Base-by-base conservation (phyloP, 371 early-diverging fungal species). In the Rhizomucor pusillus region DNA sequence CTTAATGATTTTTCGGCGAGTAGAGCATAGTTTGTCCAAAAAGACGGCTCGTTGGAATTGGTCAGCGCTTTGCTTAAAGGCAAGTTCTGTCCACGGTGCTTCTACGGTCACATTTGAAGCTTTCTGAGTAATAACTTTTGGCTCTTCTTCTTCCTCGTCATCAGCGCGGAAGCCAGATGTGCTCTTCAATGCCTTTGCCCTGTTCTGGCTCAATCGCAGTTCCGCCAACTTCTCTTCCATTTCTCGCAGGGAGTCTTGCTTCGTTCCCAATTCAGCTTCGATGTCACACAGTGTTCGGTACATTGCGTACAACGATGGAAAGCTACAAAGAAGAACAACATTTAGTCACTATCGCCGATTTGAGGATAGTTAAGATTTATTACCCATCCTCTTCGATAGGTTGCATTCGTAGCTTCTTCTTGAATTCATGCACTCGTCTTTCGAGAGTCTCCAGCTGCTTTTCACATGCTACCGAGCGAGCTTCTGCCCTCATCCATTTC, bases 211-310 rank as follows among this genome's bases (percentile, higher is more conserved):
- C 43, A 62, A 44, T n/a, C 47, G 54, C 16, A 54, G 37, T 25
- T 41, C 29, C n/a, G 65, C 63, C 22, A 73, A 13, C 22, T 51
- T 22, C 9, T 56, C 58, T 43, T 65, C 69, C 24, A 67, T 36
- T 14, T 65, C 58, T 9, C 52, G 20, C 5, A 73, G 3, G 11
- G 57, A 47, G 0, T 49, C 53, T 12, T 52, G 34, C 36, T 63
- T 73, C 12, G 13, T 25, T 13, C 13, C 34, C 9, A 73, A 22
- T 9, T 61, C 65, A 25, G 37, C 51, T 45, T 69, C 67, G 12
- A 73, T 47, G 49, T 73, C 74, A 39, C 63, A 57, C 3, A 73
- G 49, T 7, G 57, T 52, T 5, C 62, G 56, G 50, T 69, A 62
- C 10, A 69, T 43, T 5, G 65, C 41, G 22, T 73, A 73, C 16